Percentiles rank a stretch among this genome's conserved stretches.
Conservation (phyloP, 352 stramenopile genomes). For the Globisporangium canariense region DNA sequence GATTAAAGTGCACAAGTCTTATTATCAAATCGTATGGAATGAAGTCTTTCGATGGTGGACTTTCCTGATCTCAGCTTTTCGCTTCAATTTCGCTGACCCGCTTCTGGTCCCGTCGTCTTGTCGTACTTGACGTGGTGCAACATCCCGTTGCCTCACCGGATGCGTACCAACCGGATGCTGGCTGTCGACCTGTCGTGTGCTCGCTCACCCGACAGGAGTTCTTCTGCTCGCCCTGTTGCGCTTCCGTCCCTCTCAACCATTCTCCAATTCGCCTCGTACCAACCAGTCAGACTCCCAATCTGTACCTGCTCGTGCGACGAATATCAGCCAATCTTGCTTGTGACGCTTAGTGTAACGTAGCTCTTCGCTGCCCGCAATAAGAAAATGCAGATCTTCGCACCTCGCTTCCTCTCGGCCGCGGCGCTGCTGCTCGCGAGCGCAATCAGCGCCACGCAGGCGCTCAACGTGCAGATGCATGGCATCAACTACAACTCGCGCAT, state of each 20-base stretch:
- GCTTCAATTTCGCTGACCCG: background rate
- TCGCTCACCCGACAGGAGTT: background rate
- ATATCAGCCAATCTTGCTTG: background rate
- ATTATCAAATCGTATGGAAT: no score
- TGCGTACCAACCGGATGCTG: background rate
- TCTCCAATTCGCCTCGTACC: conserved; percentile 7
- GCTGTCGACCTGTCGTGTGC: background rate
- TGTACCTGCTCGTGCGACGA: background rate
- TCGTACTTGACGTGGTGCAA: conserved; percentile 1
- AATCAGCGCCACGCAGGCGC: conserved; percentile 17
- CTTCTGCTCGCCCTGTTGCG: background rate
- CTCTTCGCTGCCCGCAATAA: background rate
- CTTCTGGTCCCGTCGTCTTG: background rate
- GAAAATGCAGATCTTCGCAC: conserved; percentile 20
- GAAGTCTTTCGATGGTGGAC: no score
- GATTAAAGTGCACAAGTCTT: no score
- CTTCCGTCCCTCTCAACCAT: background rate
- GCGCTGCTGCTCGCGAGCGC: conserved; percentile 16
- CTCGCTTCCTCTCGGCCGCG: conserved; percentile 7
- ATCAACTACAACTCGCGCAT: conserved; percentile 78
- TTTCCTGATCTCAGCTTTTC: no score
- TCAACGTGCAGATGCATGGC: conserved; percentile 60
- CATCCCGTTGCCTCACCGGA: background rate
- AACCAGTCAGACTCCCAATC: background rate
- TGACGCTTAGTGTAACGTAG: background rate